Evolutionary conservation across 192 early-diverging fungal genomes (phyloP).

Genomic region (Oehlia diaphana): DNA sequence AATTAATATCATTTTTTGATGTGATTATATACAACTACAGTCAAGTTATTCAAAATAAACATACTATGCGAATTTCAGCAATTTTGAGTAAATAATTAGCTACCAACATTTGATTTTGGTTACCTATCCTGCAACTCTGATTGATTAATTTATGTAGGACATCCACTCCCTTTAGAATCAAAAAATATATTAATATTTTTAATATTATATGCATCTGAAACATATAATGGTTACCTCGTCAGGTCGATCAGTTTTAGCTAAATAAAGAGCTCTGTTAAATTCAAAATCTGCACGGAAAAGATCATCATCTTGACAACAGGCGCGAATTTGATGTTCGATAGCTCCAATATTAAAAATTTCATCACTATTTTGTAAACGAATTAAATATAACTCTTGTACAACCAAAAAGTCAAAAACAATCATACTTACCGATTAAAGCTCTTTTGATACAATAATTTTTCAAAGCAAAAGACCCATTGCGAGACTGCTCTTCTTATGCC

Average conservation of each 20-base stretch:
- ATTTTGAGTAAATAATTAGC: slow-evolving; percentile 26
- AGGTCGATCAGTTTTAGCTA: slow-evolving; percentile 2
- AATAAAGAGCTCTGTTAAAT: slow-evolving; percentile 11
- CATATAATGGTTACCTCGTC: slow-evolving; percentile 8
- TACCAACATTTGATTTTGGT: slow-evolving; percentile 24
- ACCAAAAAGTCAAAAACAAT: not conserved
- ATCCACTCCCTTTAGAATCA: slow-evolving; percentile 7
- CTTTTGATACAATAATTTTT: slow-evolving; percentile 18
- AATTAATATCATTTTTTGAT: not conserved
- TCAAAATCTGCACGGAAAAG: slow-evolving; percentile 18
- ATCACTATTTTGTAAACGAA: slow-evolving; percentile 1
- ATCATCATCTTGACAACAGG: slow-evolving; percentile 24
- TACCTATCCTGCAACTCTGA: slow-evolving; percentile 11
- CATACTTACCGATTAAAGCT: slow-evolving; percentile 24
- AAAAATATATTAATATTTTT: not conserved
- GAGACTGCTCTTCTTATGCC: slow-evolving; percentile 7
- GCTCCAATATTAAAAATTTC: slow-evolving; percentile 22
- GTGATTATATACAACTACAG: not conserved
- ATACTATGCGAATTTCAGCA: slow-evolving; percentile 28
- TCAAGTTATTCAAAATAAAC: not conserved
- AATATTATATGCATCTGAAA: not conserved
- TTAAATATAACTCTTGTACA: not conserved
- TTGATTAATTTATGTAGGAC: slow-evolving; percentile 12
- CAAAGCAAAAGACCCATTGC: slow-evolving; percentile 21
- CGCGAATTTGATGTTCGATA: slow-evolving; percentile 22